Evolutionary conservation across 2,329 filamentous ascomycete species (phyloP), one percentile per base, ranked within the genome.

Genomic region (Plectosphaerella cucumerina): DNA sequence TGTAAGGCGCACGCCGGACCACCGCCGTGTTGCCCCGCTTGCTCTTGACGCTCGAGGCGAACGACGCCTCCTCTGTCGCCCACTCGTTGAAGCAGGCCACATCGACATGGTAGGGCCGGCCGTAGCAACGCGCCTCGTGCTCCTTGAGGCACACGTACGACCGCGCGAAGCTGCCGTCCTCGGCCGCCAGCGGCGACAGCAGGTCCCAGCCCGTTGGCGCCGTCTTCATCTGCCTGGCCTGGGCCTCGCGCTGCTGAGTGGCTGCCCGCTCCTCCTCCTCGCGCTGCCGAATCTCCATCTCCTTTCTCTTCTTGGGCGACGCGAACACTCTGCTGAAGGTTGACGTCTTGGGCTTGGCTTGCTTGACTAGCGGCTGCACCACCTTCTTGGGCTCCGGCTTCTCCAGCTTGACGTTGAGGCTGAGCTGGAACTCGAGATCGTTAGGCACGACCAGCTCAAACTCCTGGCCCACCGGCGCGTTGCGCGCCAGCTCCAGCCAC

Each of bases 71-170:
- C 65, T 99, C 94, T 3, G 89, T 85, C 0, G 94, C 94, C 94
- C 94, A 99, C 72, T 99, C 94, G 63, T 99, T 99, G 80, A 97
- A 99, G 70, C 91, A 95, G 17, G 90, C 89, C 50, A 97, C 85
- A 60, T 97, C 92, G 15, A 92, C 90, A 55, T 85, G 86, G 62
- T 93, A 87, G 9, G 90, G 91, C 17, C 94, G 86, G 34, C 94
- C 94, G 62, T 89, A 99, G 63, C 92, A 94, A 56, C 86, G 81
- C 49, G 83, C 77, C 70, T 99, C 94, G 64, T 97, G 91, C 65
- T 96, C 92, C 67, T 93, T 94, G 48, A 99, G 80, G 61, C 90
- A 93, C 17, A 99, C 87, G 60, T 99, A 99, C 4, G 94, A 87
- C 50, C 94, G 87, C 20, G 87, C 94, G 67, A 99, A 99, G 63